phyloP scores from a whole-genome alignment of 1,284 basidiomycete genomes.

The Fistulinella cinereoalba region DNA sequence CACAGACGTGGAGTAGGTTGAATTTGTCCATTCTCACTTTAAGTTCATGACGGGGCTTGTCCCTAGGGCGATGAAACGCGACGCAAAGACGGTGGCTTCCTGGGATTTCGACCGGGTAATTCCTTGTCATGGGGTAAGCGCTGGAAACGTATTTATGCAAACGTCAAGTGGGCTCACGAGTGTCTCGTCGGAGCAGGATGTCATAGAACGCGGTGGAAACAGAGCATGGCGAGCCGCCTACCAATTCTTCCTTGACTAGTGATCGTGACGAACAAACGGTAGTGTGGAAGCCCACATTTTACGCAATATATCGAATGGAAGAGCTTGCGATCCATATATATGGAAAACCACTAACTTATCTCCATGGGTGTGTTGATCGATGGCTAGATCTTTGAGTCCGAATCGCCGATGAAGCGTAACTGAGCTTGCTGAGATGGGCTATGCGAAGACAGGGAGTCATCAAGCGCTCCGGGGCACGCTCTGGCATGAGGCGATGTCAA shows the following conservation, averaged over 20 bases:
- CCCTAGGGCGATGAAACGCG: constrained; percentile 66
- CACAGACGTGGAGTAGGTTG: constrained; percentile 26
- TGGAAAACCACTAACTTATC: constrained; percentile 1
- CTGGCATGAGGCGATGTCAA: too few species aligned
- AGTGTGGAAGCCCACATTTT: not conserved
- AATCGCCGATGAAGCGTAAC: too few species aligned
- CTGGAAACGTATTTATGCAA: not conserved
- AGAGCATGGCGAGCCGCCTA: constrained; percentile 60
- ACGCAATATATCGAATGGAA: not conserved
- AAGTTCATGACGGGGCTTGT: not conserved
- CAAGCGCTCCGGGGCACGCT: too few species aligned
- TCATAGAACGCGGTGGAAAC: constrained; percentile 76
- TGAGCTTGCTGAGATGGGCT: constrained; percentile 24
- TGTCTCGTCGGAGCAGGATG: constrained; percentile 49
- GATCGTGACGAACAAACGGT: not conserved
- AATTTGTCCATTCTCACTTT: not conserved
- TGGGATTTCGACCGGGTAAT: constrained; percentile 93
- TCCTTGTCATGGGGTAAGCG: constrained; percentile 84
- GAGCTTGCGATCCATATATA: too few species aligned
- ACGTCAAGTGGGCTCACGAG: constrained; percentile 5
- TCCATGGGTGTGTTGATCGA: too few species aligned
- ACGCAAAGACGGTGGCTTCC: constrained; percentile 65
- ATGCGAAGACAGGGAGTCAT: constrained; percentile 16
- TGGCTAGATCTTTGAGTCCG: too few species aligned
- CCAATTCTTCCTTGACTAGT: constrained; percentile 28